Conservation (phyloP, 2,329 filamentous ascomycete species). For the Xylaria digitata region DNA sequence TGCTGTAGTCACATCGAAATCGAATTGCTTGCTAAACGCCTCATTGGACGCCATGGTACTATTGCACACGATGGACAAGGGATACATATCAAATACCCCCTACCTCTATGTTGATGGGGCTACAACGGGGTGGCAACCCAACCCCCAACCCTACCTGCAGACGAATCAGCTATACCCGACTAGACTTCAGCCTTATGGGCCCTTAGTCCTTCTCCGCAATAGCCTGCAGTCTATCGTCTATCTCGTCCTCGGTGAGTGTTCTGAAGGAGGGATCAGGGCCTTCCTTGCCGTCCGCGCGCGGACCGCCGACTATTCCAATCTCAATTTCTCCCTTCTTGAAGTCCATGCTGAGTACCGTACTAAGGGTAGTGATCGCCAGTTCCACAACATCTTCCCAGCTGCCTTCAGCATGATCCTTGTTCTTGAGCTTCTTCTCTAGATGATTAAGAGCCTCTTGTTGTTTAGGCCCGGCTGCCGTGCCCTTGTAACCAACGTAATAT, state of each 20-base stretch:
- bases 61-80: constrained; percentile 41
- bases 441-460: constrained; percentile 99
- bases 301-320: constrained; percentile 95
- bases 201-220: constrained; percentile 97
- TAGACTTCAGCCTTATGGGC: constrained; percentile 44
- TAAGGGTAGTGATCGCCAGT: constrained; percentile 92
- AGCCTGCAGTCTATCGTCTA: constrained; percentile 96
- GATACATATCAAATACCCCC: constrained; percentile 31
- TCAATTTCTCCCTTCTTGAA: constrained; percentile 99
- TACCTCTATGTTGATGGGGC: constrained; percentile 34
- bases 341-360: constrained; percentile 96
- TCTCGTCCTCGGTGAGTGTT: constrained; percentile 94
- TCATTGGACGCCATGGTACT: constrained; percentile 41
- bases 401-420: constrained; percentile 94
- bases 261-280: constrained; percentile 84
- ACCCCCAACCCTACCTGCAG: constrained; percentile 19
- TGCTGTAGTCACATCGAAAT: constrained; percentile 26
- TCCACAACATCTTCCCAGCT: constrained; percentile 98
- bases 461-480: constrained; percentile 95
- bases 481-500: constrained; percentile 99
- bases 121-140: constrained; percentile 31
- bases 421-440: constrained; percentile 99
- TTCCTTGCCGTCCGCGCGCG: constrained; percentile 82
- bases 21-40: constrained; percentile 35
- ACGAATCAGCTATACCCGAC: constrained; percentile 38